phyloP scores from a whole-genome alignment of 192 early-diverging fungal genomes.

The Podila clonocystis region DNA sequence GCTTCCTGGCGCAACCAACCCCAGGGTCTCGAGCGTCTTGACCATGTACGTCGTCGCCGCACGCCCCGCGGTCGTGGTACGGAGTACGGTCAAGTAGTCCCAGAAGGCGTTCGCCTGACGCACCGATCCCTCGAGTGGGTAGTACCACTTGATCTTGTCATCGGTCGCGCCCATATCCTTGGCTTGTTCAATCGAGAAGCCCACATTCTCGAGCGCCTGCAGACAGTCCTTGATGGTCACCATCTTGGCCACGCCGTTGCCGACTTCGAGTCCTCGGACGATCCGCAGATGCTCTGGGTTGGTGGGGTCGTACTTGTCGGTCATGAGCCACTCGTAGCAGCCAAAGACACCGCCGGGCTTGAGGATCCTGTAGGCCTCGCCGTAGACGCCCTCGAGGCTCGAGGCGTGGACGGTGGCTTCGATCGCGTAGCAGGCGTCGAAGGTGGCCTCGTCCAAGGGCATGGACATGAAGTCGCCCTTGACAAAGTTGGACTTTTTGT shows the following conservation, averaged over 20 bases:
- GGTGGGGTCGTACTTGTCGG: conserved; percentile 84
- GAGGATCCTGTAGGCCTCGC: conserved; percentile 89
- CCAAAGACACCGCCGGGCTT: conserved; percentile 95
- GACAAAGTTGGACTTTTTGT: conserved; percentile 57
- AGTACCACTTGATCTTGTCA: conserved; percentile 86
- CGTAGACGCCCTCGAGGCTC: conserved; percentile 84
- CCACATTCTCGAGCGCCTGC: conserved; percentile 82
- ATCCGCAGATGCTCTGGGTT: conserved; percentile 79
- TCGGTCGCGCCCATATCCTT: conserved; percentile 71
- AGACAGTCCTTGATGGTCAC: conserved; percentile 77
- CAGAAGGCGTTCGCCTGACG: conserved; percentile 57
- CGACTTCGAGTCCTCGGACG: conserved; percentile 86
- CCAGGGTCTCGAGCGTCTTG: conserved; percentile 80
- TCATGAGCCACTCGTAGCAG: conserved; percentile 96
- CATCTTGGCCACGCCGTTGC: conserved; percentile 92
- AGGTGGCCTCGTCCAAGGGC: conserved; percentile 81
- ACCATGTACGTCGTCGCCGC: conserved; percentile 83
- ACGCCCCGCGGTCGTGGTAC: conserved; percentile 69
- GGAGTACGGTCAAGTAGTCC: conserved; percentile 57
- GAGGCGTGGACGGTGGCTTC: conserved; percentile 96
- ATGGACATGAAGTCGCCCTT: conserved; percentile 91
- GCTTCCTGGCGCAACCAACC: conserved; percentile 88
- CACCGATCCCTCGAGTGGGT: conserved; percentile 76
- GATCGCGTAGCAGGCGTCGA: conserved; percentile 95
- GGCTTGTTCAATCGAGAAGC: conserved; percentile 86